Percentiles rank a stretch among this genome's conserved stretches.
These are phyloP conservation scores for Trichoderma asperellum DNA, from an alignment of 2,329 filamentous ascomycete species.

Conservation along the genomic window DNA sequence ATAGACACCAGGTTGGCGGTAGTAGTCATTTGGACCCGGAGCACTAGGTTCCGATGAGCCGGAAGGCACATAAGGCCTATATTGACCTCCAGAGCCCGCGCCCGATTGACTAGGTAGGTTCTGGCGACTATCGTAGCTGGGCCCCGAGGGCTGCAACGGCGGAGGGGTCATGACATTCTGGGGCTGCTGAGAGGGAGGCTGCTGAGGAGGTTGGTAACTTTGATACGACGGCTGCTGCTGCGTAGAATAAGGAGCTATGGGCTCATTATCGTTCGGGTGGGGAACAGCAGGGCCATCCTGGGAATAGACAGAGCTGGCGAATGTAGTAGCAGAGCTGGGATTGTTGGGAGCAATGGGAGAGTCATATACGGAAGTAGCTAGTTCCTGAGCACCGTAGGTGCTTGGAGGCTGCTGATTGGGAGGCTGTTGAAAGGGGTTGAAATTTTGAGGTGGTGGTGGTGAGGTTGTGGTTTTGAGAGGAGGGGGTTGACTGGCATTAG, in stretches of 20 bases:
- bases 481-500: constrained; percentile 53
- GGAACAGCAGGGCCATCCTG: constrained; percentile 48
- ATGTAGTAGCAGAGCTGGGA: constrained; percentile 49
- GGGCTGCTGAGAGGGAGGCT: constrained; percentile 44
- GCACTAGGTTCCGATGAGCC: constrained; percentile 49
- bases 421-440: constrained; percentile 50
- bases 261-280: constrained; percentile 37
- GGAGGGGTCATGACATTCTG: constrained; percentile 45
- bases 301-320: constrained; percentile 53
- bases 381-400: constrained; percentile 66
- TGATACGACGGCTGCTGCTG: constrained; percentile 48
- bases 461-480: constrained; percentile 56
- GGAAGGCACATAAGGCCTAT: constrained; percentile 63
- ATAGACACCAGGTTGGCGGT: constrained; percentile 51
- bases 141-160: constrained; percentile 51
- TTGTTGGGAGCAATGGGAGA: constrained; percentile 66
- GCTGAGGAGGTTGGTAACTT: constrained; percentile 46
- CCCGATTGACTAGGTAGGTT: constrained; percentile 52
- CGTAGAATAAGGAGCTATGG: constrained; percentile 37
- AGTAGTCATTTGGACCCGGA: constrained; percentile 60
- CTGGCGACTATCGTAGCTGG: constrained; percentile 55
- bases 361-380: constrained; percentile 77
- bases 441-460: constrained; percentile 53
- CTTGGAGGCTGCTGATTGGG: constrained; percentile 34
- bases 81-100: constrained; percentile 48